Base-by-base conservation (phyloP, 2,329 filamentous ascomycete species). In the Exserohilum rostratum region DNA sequence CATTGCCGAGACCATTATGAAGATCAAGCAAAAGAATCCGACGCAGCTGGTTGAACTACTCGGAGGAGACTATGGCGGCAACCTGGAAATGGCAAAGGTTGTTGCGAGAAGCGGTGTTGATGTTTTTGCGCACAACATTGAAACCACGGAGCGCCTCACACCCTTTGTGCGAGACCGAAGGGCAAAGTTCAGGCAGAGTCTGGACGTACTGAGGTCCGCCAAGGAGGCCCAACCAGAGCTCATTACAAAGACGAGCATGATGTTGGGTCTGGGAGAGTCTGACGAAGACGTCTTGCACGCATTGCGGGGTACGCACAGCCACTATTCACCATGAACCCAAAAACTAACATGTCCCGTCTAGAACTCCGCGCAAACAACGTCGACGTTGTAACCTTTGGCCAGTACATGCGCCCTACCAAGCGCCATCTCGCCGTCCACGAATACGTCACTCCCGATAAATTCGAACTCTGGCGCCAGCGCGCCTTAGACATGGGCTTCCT, bases 401-500 rank as follows among this genome's bases (percentile, higher is more conserved):
- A 99, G 80, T 99, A 99, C 81, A 99, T 99, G 95, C 90, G 93
- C 10, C 95, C 95, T 1, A 99, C 95, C 4, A 99, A 98, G 82
- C 86, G 93, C 39, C 95, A 99, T 76, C 93, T 99, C 86, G 89
- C 96, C 76, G 95, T 99, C 29, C 90, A 96, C 70, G 91, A 93
- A 75, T 99, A 99, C 74, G 85, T 99, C 42, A 93, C 92, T 0
- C 95, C 95, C 0, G 90, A 90, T 58, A 87, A 88, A 59, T 99
- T 99, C 72, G 93, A 98, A 71, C 80, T 90, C 69, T 99, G 95
- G 95, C 86, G 90, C 57, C 86, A 91, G 78, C 86, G 92, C 46
- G 93, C 95, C 34, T 82, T 98, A 40, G 92, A 97, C 59, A 86
- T 98, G 87, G 95, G 95, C 43, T 99, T 99, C 83, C 78, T 99